Base-by-base conservation (phyloP, 169 alveolate genomes). In the Babesia bigemina region DNA sequence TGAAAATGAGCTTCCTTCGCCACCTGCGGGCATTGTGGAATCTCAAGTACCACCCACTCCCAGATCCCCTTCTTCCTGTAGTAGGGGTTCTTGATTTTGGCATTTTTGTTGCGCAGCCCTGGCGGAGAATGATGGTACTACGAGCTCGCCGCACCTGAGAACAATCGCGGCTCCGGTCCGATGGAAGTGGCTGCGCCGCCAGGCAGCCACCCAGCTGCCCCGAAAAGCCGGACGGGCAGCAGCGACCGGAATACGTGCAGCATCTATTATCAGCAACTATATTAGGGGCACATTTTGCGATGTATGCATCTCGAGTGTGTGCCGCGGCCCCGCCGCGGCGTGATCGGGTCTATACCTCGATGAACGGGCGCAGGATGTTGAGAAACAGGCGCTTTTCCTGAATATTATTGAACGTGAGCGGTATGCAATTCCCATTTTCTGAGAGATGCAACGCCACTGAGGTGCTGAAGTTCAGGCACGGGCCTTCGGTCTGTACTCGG, bases 401-500 rank as follows among this genome's bases (percentile, higher is more conserved):
- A 26, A 83, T 62, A 45, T 75, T 86, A 79, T 81, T 92, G 81
- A 92, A 92, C 83, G 85, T 87, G 45, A 92, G 69, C 19, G 96
- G 96, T 50, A 92, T 92, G 70, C 96, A 92, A 67, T 92, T 92
- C 7, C 96, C 96, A 57, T 92, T 91, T 62, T 92, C 96, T 70
- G 71, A 77, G 55, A 92, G 85, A 49, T 92, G 96, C 58, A 92
- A 79, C 26, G 96, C 96, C 45, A 92, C 92, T 49, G 94, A 86
- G 63, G 86, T 91, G 53, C 88, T 88, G 59, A 71, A 86, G 76
- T 87, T 92, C 48, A 88, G 86, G 49, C 75, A 71, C 33, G 85
- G 79, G 47, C 93, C 96, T 66, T 86, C 84, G 17, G 95, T 92
- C 77, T 92, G 94, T 29, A 92, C 94, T 52, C 96, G 73, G 58